phyloP scores from a whole-genome alignment of 2,329 filamentous ascomycete species.

The Diplodia scrobiculata region DNA sequence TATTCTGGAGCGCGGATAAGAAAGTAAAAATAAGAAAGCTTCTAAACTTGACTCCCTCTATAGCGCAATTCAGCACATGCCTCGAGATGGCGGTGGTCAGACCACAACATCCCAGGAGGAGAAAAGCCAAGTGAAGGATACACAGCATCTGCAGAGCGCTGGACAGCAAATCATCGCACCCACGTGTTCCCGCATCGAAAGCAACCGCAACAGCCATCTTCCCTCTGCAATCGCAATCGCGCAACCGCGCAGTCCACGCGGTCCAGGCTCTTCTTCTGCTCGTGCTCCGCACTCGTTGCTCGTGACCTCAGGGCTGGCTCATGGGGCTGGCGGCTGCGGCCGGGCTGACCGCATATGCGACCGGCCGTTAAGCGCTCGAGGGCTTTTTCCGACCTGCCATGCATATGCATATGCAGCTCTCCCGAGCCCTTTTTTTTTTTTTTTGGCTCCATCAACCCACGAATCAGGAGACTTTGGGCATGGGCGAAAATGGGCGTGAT shows the following conservation, averaged over 20 bases:
- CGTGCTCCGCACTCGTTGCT: neutral
- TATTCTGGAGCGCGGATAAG: neutral
- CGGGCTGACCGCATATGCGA: neutral
- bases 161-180: neutral
- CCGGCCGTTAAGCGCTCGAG: neutral
- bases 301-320: neutral
- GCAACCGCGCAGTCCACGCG: too few species aligned
- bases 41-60: neutral
- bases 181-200: neutral
- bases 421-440: neutral
- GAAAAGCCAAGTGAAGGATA: neutral
- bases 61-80: neutral
- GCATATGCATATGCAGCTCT: neutral
- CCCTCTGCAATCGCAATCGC: neutral
- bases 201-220: neutral
- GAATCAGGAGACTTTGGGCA: neutral
- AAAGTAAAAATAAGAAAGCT: neutral
- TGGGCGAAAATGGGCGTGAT: neutral
- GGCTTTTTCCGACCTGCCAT: neutral
- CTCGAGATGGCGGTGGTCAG: neutral
- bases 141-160: neutral
- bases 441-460: neutral
- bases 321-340: too few species aligned
- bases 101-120: neutral
- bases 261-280: neutral